Evolutionary conservation across 139 green algal genomes (phyloP), one percentile per base, ranked within the genome.

Genomic region (Haematococcus sp.): DNA sequence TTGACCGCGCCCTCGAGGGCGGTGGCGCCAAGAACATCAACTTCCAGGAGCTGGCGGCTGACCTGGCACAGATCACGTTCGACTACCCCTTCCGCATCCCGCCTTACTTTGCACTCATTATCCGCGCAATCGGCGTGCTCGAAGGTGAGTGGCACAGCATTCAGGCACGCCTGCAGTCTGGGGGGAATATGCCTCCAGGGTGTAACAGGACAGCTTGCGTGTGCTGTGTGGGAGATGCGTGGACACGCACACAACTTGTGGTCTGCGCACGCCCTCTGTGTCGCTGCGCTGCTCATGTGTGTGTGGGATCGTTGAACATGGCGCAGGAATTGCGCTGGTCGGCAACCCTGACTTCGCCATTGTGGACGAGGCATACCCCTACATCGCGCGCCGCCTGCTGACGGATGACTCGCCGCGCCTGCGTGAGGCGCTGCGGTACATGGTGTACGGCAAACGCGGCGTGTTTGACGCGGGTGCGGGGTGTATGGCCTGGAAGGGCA

Each of bases 361-460:
- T 54, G 92, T 99, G 46, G 94, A 99, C 63, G 95, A 98, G 77
- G 93, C 93, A n/a, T 98, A 96, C 86, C 95, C 95, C 20, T 99
- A 98, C 91, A 92, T 99, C 65, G 80, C 91, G 5, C 88, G 94
- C 83, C 76, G 88, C 20, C 88, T 99, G 51, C 89, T 99, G 33
- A 98, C 94, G 19, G 94, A 99, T 76, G 75, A 93, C 55, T 93
- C 85, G 0, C 93, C 93, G 0, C 83, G 96, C 9, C 86, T 99
- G 74, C 80, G 88, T 16, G 92, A 85, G 30, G 88, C 90, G 4
- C 88, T 98, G 40, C 77, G 73, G 27, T 97, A 95, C 82, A 94
- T 92, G 82, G 80, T 95, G 23, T 81, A 81, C 31, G 68, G 87
- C 66, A 75, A 80, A 27, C 52, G 61, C 49, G 71, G 73, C 40